Percentiles rank a stretch among this genome's conserved stretches.
phyloP scores from a whole-genome alignment of 108 stramenopile genomes.

The Fragilariopsis cylindrus region DNA sequence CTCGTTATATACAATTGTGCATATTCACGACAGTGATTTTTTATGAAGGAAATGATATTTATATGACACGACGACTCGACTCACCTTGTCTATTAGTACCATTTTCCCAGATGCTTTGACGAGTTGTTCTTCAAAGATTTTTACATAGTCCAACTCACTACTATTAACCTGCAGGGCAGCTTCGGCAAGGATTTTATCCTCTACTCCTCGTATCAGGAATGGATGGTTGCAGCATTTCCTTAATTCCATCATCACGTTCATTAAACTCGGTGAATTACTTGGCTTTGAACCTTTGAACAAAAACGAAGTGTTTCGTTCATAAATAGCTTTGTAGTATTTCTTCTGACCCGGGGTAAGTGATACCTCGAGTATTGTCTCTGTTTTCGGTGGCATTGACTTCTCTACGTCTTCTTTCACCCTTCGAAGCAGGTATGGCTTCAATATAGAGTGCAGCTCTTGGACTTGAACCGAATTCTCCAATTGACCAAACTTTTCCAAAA shows the following conservation, averaged over 20 bases:
- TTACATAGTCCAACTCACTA: constrained; percentile 47
- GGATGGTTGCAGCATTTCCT: constrained; percentile 96
- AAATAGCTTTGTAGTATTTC: constrained; percentile 96
- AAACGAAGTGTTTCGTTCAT: constrained; percentile 93
- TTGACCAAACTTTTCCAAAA: constrained; percentile 82
- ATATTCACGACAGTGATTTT: neutral
- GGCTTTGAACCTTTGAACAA: constrained; percentile 81
- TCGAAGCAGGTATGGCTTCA: constrained; percentile 93
- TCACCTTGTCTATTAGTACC: constrained; percentile 70
- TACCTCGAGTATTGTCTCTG: constrained; percentile 97
- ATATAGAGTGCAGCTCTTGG: constrained; percentile 82
- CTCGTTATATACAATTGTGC: constrained; percentile 35
- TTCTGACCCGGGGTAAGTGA: constrained; percentile 95
- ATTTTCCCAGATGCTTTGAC: constrained; percentile 90
- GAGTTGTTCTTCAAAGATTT: constrained; percentile 79
- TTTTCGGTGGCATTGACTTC: constrained; percentile 94
- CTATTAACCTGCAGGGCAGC: constrained; percentile 46
- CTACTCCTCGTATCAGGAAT: constrained; percentile 83
- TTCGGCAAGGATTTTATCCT: constrained; percentile 81
- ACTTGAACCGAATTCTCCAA: constrained; percentile 86
- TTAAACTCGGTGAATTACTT: constrained; percentile 85
- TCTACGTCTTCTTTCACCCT: constrained; percentile 98
- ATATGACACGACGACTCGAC: neutral
- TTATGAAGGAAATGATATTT: neutral
- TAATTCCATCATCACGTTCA: constrained; percentile 99